Base-by-base conservation (phyloP, 2,329 filamentous ascomycete species). In the Ophiostoma ips region DNA sequence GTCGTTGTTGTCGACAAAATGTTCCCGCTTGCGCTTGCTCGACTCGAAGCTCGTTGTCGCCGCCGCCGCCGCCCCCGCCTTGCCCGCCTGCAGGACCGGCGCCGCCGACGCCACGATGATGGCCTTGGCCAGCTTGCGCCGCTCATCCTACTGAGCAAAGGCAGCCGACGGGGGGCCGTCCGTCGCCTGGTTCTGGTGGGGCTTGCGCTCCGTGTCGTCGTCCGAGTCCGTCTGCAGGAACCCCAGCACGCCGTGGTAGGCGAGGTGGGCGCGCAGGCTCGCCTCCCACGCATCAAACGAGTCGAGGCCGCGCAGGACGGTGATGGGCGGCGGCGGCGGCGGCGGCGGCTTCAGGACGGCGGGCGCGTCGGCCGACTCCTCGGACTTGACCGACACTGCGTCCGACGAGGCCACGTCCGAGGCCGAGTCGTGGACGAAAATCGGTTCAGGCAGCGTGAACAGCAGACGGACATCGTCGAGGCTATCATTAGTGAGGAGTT, bases 281-380 rank as follows among this genome's bases (percentile, higher is more conserved):
- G 45, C 10, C 40, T 51, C 38, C 54, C 54, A 56, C 5, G 11
- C 19, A 13, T 52, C 45, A 24, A 51, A 56, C 30, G 48, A 52
- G 16, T 41, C 34, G 33, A 51, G 30, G 36, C 40, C 51, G 8
- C 21, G 31, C 3, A 56, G 50, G 15, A 28, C 52, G 2, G 45
- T 48, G 33, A 51, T 46, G 5, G 41, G 38, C 8, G 50, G 50
- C 15, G 34, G 33, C 10, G 12, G 19, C 15, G 38, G 8, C 6
- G 13, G 38, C n/a, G n/a, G n/a, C n/a, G n/a, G n/a, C n/a, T n/a
- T n/a, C n/a, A n/a, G n/a, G n/a, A n/a, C n/a, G n/a, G n/a, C n/a
- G 24, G 24, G 24, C 19, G 10, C 16, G 12, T 15, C n/a, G n/a
- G n/a, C n/a, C n/a, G 38, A 19, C 16, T 30, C 11, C 11, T 12